Evolutionary conservation across 2,329 filamentous ascomycete genomes (phyloP).

Genomic region (Dactylellina leptospora): DNA sequence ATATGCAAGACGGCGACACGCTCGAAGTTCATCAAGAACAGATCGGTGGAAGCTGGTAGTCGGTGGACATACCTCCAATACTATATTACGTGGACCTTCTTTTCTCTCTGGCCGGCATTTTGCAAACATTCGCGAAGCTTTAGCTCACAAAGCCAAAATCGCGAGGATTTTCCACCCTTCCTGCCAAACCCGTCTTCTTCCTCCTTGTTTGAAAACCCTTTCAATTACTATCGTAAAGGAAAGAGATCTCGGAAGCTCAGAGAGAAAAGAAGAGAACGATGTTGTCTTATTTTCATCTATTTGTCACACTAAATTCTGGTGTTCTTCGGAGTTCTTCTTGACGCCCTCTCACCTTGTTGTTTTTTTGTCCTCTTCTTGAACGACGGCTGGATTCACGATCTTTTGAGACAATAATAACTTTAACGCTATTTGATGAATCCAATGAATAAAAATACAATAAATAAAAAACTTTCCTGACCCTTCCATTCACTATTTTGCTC

Average conservation of each 20-base stretch:
- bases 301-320: conserved; percentile 47
- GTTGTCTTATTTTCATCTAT: conserved; percentile 19
- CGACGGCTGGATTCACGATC: not conserved
- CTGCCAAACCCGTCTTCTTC: no score
- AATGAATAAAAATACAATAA: not conserved
- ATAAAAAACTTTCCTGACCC: no score
- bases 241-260: not conserved
- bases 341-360: no score
- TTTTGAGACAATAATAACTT: not conserved
- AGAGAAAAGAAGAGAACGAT: not conserved
- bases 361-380: not conserved
- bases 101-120: no score
- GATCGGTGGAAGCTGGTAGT: conserved; percentile 73
- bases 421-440: not conserved
- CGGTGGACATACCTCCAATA: no score
- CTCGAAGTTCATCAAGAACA: conserved; percentile 98
- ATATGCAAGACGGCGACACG: conserved; percentile 95
- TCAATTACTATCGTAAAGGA: no score
- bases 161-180: no score
- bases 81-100: no score
- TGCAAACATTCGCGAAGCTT: no score
- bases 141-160: no score
- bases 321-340: conserved; percentile 51
- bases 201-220: no score
- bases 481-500: not conserved